These are phyloP conservation scores for Fusarium nodosum DNA, from an alignment of 2,329 filamentous ascomycete genomes.

Conservation along the genomic window DNA sequence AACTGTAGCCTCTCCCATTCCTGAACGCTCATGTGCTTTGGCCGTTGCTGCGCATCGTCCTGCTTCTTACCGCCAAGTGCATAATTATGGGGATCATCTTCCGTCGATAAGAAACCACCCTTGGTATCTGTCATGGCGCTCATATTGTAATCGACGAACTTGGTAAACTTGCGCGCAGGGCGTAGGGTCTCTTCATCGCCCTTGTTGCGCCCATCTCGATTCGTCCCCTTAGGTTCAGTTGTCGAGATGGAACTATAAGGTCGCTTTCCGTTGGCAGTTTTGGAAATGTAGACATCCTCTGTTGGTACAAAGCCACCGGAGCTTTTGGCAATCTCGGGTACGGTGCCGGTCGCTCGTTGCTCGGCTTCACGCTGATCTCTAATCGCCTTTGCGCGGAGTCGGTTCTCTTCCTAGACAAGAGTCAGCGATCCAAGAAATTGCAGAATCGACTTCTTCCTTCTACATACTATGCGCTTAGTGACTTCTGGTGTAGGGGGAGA, in stretches of 20 bases:
- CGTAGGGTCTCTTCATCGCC: conserved; percentile 69
- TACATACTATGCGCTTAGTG: conserved; percentile 67
- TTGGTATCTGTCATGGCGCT: conserved; percentile 98
- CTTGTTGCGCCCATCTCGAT: conserved; percentile 75
- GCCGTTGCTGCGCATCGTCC: conserved; percentile 69
- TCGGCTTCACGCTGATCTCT: conserved; percentile 80
- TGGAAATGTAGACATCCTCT: conserved; percentile 70
- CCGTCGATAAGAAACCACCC: conserved; percentile 90
- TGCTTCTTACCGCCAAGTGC: conserved; percentile 68
- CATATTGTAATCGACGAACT: conserved; percentile 98
- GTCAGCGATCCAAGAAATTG: neutral
- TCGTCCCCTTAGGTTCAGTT: conserved; percentile 65
- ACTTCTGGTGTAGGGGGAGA: conserved; percentile 69
- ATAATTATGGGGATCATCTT: conserved; percentile 92
- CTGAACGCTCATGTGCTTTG: conserved; percentile 86
- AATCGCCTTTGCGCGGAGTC: conserved; percentile 89
- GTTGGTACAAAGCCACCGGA: conserved; percentile 80
- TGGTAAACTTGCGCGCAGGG: conserved; percentile 88
- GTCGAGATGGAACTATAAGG: conserved; percentile 73
- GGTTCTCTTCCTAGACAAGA: conserved; percentile 79
- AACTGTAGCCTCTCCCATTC: conserved; percentile 93
- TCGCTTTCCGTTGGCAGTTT: conserved; percentile 72
- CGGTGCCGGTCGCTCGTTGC: conserved; percentile 60
- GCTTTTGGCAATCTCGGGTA: conserved; percentile 61
- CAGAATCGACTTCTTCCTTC: accelerated